Percentiles rank a stretch among this genome's conserved stretches.
phyloP scores from a whole-genome alignment of 768 basidiomycete genomes.

The Boletus insuetus region DNA sequence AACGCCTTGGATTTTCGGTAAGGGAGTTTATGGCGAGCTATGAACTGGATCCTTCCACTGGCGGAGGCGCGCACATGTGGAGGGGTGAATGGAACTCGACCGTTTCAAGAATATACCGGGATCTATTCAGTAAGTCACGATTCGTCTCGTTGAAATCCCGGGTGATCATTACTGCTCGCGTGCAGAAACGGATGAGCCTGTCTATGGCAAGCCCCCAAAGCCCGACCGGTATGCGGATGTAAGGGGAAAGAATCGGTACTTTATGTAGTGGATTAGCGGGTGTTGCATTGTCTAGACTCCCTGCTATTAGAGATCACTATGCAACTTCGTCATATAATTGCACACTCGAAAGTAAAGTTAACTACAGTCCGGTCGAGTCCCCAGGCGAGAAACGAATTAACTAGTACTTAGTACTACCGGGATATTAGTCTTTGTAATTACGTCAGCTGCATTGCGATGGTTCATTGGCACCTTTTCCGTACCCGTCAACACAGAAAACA shows the following conservation, averaged over 20 bases:
- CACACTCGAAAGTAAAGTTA: no score
- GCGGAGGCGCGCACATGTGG: slow-evolving; percentile 84
- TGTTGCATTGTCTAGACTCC: no score
- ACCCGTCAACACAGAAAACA: no score
- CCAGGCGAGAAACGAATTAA: no score
- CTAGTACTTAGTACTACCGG: no score
- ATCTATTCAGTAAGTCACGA: slow-evolving; percentile 59
- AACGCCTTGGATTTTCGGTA: slow-evolving; percentile 63
- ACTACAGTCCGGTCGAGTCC: no score
- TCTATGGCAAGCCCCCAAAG: slow-evolving; percentile 29
- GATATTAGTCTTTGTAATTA: no score
- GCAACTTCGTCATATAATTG: no score
- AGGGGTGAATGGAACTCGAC: slow-evolving; percentile 69
- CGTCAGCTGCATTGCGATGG: no score
- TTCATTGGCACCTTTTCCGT: no score
- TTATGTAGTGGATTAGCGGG: slow-evolving; percentile 11
- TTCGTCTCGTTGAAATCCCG: neutral
- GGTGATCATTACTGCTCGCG: neutral
- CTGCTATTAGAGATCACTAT: no score
- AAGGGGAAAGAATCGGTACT: slow-evolving; percentile 29
- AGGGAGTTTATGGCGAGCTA: slow-evolving; percentile 59
- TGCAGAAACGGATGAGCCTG: slow-evolving; percentile 22
- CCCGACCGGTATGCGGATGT: slow-evolving; percentile 30
- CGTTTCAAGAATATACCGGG: slow-evolving; percentile 63
- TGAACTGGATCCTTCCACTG: slow-evolving; percentile 49